A percentile compares a stretch with the other conserved stretches of the same genome.
Conservation (phyloP, 2,329 filamentous ascomycete genomes). For the Fusarium buxicola region DNA sequence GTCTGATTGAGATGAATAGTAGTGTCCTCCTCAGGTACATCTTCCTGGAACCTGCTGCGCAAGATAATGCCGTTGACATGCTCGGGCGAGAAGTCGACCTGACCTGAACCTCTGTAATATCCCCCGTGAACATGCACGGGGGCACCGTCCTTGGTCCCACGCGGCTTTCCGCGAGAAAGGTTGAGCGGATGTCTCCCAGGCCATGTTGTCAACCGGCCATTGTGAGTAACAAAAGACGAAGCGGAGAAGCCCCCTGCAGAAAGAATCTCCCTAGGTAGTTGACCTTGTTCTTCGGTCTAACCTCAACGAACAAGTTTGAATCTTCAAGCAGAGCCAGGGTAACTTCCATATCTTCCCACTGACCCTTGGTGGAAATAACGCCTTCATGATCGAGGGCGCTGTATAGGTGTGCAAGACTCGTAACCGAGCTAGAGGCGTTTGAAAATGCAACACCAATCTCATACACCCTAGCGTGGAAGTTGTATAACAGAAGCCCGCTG, state of each 20-base stretch:
- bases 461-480: constrained; percentile 44
- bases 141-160: constrained; percentile 46
- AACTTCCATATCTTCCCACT: constrained; percentile 58
- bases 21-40: neutral
- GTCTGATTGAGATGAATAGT: neutral
- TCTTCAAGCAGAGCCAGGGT: constrained; percentile 44
- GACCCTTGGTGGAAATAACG: constrained; percentile 31
- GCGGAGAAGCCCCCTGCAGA: constrained; percentile 53
- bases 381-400: constrained; percentile 51
- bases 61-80: constrained; percentile 52
- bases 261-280: constrained; percentile 54
- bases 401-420: constrained; percentile 55
- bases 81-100: constrained; percentile 41
- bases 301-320: constrained; percentile 53
- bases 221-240: constrained; percentile 1
- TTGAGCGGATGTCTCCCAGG: neutral
- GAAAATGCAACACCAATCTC: constrained; percentile 49
- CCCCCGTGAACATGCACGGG: constrained; percentile 53
- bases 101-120: constrained; percentile 42
- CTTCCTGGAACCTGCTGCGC: constrained; percentile 41
- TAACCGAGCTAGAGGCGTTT: constrained; percentile 55
- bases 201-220: neutral
- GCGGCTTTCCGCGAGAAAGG: constrained; percentile 41
- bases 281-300: constrained; percentile 45
- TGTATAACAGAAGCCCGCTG: constrained; percentile 54